Percentiles rank a stretch among this genome's conserved stretches.
Conservation (phyloP, 345 rosid species). For the Camelina laxa region DNA sequence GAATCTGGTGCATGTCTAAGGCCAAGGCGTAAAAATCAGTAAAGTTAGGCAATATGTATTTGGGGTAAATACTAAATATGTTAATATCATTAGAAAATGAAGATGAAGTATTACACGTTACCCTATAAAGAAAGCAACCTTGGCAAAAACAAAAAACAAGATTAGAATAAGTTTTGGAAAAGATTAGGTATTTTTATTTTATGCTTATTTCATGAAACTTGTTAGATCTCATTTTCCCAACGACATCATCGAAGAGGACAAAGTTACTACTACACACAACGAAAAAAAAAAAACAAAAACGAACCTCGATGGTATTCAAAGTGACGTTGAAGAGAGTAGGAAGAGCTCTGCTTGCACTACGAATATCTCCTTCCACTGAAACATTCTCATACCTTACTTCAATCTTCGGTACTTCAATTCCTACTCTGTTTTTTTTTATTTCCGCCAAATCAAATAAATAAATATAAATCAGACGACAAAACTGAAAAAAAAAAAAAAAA, state of each 20-base stretch:
- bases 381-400: conserved; percentile 79
- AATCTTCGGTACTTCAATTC: conserved; percentile 75
- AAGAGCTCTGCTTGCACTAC: conserved; percentile 86
- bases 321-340: conserved; percentile 73
- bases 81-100: no score
- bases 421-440: conserved; percentile 60
- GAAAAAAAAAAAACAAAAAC: neutral
- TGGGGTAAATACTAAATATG: no score
- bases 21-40: no score
- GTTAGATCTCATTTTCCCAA: conserved; percentile 8
- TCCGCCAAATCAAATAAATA: neutral
- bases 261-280: neutral
- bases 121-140: no score
- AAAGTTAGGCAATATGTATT: no score
- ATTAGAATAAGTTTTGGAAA: no score
- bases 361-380: conserved; percentile 69
- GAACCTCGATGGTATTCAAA: conserved; percentile 71
- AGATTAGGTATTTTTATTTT: no score
- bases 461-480: neutral
- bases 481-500: neutral
- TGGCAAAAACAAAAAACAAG: no score
- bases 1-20: no score
- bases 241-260: conserved; percentile 28
- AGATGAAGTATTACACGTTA: no score
- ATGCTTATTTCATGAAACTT: neutral